Conservation (phyloP, 495 filamentous ascomycete species). For the Lentithecium fluviatile region DNA sequence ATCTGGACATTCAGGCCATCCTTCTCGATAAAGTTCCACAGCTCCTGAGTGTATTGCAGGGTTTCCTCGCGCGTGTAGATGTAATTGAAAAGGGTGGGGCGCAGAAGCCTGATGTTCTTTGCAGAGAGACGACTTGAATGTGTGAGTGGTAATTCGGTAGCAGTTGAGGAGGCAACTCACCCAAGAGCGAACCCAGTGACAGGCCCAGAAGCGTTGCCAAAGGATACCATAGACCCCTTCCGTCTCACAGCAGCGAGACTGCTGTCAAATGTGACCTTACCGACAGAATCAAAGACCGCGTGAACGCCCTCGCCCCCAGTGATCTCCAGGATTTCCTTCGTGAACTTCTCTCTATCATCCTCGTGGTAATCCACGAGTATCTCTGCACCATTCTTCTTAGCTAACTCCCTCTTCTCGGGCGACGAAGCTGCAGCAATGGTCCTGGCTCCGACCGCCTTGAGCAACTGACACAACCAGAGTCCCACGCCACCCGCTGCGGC, state of each 20-base stretch:
- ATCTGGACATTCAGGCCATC: slow-evolving; percentile 71
- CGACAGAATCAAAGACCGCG: slow-evolving; percentile 88
- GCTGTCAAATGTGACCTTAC: slow-evolving; percentile 81
- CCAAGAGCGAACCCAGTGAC: slow-evolving; percentile 72
- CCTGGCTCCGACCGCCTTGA: slow-evolving; percentile 69
- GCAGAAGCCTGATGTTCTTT: slow-evolving; percentile 78
- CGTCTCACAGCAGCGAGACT: slow-evolving; percentile 73
- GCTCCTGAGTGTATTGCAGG: slow-evolving; percentile 65
- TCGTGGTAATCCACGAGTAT: slow-evolving; percentile 69
- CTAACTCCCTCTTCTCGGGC: slow-evolving; percentile 68
- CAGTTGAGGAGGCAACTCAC: slow-evolving; percentile 43
- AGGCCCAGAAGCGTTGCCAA: slow-evolving; percentile 85
- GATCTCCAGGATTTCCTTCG: slow-evolving; percentile 40
- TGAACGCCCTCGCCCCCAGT: slow-evolving; percentile 59
- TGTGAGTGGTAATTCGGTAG: neutral
- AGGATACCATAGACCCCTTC: slow-evolving; percentile 82
- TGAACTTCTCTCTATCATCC: slow-evolving; percentile 48
- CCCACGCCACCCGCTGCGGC: slow-evolving; percentile 91
- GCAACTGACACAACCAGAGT: slow-evolving; percentile 70
- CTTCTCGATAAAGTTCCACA: slow-evolving; percentile 68
- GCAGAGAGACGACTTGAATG: slow-evolving; percentile 52
- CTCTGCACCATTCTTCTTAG: slow-evolving; percentile 77
- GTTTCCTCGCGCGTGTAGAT: slow-evolving; percentile 75
- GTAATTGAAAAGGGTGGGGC: slow-evolving; percentile 74
- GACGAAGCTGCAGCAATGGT: slow-evolving; percentile 83